Evolutionary conservation across 164 flowering plant species (phyloP).

Genomic region (Vitis labrusca): DNA sequence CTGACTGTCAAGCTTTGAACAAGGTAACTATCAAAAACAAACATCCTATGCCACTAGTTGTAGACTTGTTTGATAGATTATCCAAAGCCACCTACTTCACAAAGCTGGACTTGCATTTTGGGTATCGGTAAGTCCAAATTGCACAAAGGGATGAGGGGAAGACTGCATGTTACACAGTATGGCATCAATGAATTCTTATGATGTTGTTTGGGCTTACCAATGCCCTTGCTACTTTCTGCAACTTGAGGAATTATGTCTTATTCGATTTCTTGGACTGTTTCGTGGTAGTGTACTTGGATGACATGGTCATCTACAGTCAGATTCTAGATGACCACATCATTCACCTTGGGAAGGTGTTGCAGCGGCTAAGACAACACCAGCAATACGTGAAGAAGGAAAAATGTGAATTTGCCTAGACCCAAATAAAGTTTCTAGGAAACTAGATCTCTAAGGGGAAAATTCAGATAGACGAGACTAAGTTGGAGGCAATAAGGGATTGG

Average conservation of each 20-base stretch:
- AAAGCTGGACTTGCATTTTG: slow-evolving; percentile 3
- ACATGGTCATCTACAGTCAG: too few relatives aligned
- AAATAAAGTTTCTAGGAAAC: too few relatives aligned
- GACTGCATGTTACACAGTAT: neutral
- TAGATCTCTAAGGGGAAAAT: too few relatives aligned
- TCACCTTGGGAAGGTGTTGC: too few relatives aligned
- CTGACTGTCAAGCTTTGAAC: neutral
- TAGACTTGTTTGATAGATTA: neutral
- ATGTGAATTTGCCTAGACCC: neutral
- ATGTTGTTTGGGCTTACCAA: slow-evolving; percentile 1
- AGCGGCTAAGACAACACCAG: neutral
- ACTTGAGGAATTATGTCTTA: too few relatives aligned
- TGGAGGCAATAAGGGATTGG: too few relatives aligned
- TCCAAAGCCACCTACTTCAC: neutral
- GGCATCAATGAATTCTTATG: neutral
- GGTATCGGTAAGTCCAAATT: slow-evolving; percentile 1
- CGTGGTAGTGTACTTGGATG: too few relatives aligned
- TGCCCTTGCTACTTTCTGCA: neutral
- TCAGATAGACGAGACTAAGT: too few relatives aligned
- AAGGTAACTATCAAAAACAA: slow-evolving; percentile 3
- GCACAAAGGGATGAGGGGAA: neutral
- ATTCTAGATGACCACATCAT: too few relatives aligned
- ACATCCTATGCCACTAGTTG: neutral
- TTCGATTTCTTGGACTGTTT: too few relatives aligned
- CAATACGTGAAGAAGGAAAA: neutral